These are phyloP conservation scores for Neonectria coccinea DNA, from an alignment of 2,329 filamentous ascomycete species.

Conservation along the genomic window DNA sequence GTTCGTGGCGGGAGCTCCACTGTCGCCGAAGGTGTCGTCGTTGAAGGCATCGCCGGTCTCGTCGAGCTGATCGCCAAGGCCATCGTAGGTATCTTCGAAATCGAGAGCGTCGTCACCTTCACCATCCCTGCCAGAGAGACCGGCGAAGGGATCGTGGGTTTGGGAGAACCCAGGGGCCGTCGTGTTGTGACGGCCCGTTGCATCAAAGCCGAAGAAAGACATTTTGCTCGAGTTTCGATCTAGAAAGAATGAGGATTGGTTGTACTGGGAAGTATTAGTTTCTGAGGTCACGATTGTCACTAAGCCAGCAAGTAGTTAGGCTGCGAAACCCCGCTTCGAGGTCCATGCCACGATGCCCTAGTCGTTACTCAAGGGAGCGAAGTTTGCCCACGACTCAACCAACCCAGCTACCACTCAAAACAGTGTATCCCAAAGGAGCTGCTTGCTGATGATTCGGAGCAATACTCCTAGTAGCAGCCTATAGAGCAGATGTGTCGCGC, in stretches of 20 bases:
- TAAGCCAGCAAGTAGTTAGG: conserved; percentile 17
- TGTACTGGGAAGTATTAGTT: conserved; percentile 43
- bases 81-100: conserved; percentile 98
- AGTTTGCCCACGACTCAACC: conserved; percentile 6
- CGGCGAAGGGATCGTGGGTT: conserved; percentile 86
- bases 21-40: conserved; percentile 86
- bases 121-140: conserved; percentile 74
- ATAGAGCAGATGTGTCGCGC: conserved; percentile 5
- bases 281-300: conserved; percentile 10
- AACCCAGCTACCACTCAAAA: neutral
- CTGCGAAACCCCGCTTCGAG: conserved; percentile 20
- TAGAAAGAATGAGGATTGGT: conserved; percentile 35
- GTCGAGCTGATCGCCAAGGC: conserved; percentile 88
- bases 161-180: conserved; percentile 85
- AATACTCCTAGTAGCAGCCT: neutral
- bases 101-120: conserved; percentile 72
- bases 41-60: conserved; percentile 96
- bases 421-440: neutral
- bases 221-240: conserved; percentile 60
- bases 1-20: conserved; percentile 53
- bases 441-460: neutral
- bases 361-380: conserved; percentile 10
- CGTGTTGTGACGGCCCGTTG: conserved; percentile 72
- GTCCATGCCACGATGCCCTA: conserved; percentile 19
- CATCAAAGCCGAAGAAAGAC: conserved; percentile 94